Percentiles rank a stretch among this genome's conserved stretches.
Conservation (phyloP, 108 stramenopile species). For the Fragilaria radians region DNA sequence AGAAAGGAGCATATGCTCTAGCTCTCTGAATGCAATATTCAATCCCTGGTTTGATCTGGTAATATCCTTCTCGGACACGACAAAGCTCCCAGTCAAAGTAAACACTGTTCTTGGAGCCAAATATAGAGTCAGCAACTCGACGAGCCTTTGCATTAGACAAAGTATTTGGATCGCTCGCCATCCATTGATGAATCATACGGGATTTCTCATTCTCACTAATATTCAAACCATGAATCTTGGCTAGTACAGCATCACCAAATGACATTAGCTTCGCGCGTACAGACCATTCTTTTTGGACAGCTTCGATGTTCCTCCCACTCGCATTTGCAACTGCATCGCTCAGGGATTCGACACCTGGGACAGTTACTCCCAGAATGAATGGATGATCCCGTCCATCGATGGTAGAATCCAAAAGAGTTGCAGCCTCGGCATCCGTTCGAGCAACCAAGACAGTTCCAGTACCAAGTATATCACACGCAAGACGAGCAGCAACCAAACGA, state of each 20-base stretch:
- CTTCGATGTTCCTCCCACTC: constrained; percentile 24
- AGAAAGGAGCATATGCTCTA: constrained; percentile 84
- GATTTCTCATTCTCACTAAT: constrained; percentile 32
- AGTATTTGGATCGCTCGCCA: constrained; percentile 69
- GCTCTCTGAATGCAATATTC: constrained; percentile 90
- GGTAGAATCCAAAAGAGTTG: constrained; percentile 92
- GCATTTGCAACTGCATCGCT: constrained; percentile 33
- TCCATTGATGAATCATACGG: constrained; percentile 66
- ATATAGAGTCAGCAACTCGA: constrained; percentile 67
- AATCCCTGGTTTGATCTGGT: constrained; percentile 81
- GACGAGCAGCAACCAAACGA: constrained; percentile 86
- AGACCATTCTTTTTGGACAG: constrained; percentile 51
- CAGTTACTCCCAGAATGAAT: constrained; percentile 87
- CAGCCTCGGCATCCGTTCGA: constrained; percentile 95
- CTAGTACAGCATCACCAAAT: constrained; percentile 79
- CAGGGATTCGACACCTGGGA: constrained; percentile 49
- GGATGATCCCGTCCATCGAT: constrained; percentile 95
- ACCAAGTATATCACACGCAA: constrained; percentile 90
- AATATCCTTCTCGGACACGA: constrained; percentile 94
- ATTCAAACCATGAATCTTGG: constrained; percentile 45
- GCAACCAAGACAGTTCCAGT: constrained; percentile 82
- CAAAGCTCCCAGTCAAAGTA: constrained; percentile 94
- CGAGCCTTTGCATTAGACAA: constrained; percentile 79
- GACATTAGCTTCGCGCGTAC: constrained; percentile 68
- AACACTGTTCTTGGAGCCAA: constrained; percentile 71